These are phyloP conservation scores for Meyerozyma sp. DNA, from an alignment of 1,139 yeast species.

Conservation along the genomic window DNA sequence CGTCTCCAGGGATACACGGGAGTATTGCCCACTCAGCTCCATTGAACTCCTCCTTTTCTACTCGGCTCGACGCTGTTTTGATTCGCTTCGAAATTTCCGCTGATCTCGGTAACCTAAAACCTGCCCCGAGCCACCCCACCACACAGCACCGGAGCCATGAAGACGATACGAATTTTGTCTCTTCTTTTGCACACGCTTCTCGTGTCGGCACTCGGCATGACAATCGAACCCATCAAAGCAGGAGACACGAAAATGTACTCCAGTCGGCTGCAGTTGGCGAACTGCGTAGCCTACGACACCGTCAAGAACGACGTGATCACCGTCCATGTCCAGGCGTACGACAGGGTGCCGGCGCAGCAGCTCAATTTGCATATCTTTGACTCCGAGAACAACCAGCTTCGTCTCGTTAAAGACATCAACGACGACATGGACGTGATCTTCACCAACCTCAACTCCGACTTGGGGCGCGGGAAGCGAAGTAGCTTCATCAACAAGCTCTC, in stretches of 20 bases:
- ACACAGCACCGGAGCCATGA: background rate
- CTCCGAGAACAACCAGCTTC: conserved; percentile 28
- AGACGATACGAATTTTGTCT: background rate
- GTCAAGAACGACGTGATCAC: conserved; percentile 33
- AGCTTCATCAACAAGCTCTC: conserved; percentile 6
- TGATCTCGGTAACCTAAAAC: too few relatives aligned
- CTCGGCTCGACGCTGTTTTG: too few relatives aligned
- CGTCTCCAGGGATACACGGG: too few relatives aligned
- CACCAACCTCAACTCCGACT: conserved; percentile 26
- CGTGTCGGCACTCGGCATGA: conserved; percentile 15
- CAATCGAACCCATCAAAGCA: conserved; percentile 15
- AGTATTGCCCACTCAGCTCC: too few relatives aligned
- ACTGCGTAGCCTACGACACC: conserved; percentile 38
- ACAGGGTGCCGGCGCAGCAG: conserved; percentile 25
- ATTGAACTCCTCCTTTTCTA: too few relatives aligned
- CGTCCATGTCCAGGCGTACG: conserved; percentile 28
- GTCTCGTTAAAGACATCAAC: conserved; percentile 25
- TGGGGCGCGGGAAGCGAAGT: background rate
- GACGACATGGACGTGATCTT: conserved; percentile 29
- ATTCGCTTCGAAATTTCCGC: too few relatives aligned
- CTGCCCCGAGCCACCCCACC: too few relatives aligned
- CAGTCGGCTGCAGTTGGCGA: conserved; percentile 21
- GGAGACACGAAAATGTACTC: conserved; percentile 25
- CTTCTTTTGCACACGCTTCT: conserved; percentile 1
- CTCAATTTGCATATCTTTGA: conserved; percentile 36